Conservation (phyloP, 331 rosid genomes). For the Quercus phellos region DNA sequence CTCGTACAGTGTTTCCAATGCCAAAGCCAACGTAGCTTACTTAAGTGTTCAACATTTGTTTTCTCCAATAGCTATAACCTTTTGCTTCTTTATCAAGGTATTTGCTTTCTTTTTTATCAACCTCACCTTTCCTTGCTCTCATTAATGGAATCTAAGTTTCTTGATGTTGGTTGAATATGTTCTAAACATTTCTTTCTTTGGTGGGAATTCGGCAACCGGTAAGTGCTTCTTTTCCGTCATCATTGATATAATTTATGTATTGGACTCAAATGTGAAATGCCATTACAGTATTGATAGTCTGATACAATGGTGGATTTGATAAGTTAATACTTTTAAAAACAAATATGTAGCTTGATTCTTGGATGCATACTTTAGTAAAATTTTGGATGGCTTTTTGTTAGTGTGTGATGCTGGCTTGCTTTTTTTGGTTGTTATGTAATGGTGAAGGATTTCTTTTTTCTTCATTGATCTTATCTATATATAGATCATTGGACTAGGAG, state of each 20-base stretch:
- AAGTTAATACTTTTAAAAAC: not conserved
- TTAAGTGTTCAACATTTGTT: not conserved
- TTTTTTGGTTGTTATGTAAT: not conserved
- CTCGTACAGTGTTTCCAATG: not conserved
- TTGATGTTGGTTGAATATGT: constrained; percentile 23
- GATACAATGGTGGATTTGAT: not conserved
- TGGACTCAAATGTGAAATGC: not conserved
- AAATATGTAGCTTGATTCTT: not conserved
- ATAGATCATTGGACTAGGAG: not conserved
- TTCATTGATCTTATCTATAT: not conserved
- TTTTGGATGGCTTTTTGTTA: not conserved
- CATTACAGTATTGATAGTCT: not conserved
- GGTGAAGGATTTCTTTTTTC: not conserved
- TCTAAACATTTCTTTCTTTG: not conserved
- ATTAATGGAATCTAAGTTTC: constrained; percentile 4
- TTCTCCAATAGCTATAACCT: not conserved
- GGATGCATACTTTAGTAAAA: not conserved
- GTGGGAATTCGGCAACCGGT: constrained; percentile 20
- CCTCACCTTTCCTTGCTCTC: not conserved
- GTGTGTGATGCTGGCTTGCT: not conserved
- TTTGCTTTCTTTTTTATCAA: not conserved
- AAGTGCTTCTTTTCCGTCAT: not conserved
- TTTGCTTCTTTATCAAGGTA: not conserved
- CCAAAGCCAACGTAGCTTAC: not conserved
- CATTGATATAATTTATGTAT: not conserved